These are phyloP conservation scores for Lasiosphaeria miniovina DNA, from an alignment of 495 filamentous ascomycete genomes.

Conservation along the genomic window DNA sequence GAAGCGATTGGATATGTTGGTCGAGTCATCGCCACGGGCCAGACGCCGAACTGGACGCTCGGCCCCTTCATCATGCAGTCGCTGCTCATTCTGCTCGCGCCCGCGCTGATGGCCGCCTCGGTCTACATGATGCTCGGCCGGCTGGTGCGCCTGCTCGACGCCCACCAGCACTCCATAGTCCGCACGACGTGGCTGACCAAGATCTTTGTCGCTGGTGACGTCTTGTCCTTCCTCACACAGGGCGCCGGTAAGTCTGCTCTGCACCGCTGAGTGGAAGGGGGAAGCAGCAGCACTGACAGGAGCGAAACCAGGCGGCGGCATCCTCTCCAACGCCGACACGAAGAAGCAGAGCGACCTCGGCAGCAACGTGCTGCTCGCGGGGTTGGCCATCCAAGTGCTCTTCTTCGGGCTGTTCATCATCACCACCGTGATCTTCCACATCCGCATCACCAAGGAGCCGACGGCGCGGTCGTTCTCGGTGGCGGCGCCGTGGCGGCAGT, in stretches of 20 bases:
- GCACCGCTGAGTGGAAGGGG: neutral
- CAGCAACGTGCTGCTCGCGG: conserved; percentile 44
- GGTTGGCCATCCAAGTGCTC: conserved; percentile 48
- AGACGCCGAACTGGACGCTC: conserved; percentile 29
- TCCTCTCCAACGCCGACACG: conserved; percentile 33
- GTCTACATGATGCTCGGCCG: conserved; percentile 58
- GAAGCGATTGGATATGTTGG: conserved; percentile 59
- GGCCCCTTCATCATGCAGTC: conserved; percentile 38
- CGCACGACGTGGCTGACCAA: conserved; percentile 46
- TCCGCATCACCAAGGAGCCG: conserved; percentile 14
- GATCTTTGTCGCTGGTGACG: conserved; percentile 43
- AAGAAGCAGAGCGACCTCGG: conserved; percentile 29
- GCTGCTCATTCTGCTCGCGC: conserved; percentile 41
- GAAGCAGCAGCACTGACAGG: too few species aligned
- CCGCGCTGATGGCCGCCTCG: conserved; percentile 43
- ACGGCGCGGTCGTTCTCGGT: conserved; percentile 8
- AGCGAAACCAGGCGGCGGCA: conserved; percentile 22
- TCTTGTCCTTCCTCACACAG: conserved; percentile 42
- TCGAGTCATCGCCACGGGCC: conserved; percentile 39
- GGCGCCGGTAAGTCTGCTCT: conserved; percentile 21
- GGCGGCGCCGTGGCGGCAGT: conserved; percentile 42
- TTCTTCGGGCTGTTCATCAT: conserved; percentile 54
- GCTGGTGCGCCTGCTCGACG: conserved; percentile 40
- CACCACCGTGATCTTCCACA: conserved; percentile 42
- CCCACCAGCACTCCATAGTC: conserved; percentile 38